Base-by-base conservation (phyloP, 2,329 filamentous ascomycete genomes). In the Microcyclospora pomicola region DNA sequence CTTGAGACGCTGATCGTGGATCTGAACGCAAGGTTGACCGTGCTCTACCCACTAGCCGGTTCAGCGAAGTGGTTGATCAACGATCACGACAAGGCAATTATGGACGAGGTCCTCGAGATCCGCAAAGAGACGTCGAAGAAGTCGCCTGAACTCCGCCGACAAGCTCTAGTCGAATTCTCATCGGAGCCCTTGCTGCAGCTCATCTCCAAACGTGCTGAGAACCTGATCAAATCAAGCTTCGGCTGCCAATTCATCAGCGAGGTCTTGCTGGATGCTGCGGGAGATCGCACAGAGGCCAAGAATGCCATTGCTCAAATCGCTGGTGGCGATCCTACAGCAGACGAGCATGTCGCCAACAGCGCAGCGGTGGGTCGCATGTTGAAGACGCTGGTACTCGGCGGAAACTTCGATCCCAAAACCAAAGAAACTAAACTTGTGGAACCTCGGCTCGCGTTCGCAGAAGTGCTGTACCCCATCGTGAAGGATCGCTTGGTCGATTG, bases 91-190 rank as follows among this genome's bases (percentile, higher is more conserved):
- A 73, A 80, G 39, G 43, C 49, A 9, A 62, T 91, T 11, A 66
- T 98, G 4, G 68, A 75, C 40, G 82, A 95, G 59, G 65, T 95
- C 15, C 80, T 83, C 53, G 73, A 76, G 39, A 80, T 93, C 45
- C 78, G 91, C 38, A 74, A 78, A 49, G 77, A 72, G 11, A 96
- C 87, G 2, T 93, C 84, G 46, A 98, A 96, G 66, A 98, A 98
- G 63, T 85, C 94, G 40, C 70, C 84, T 0, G 77, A 80, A 38
- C 62, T 72, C 15, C 75, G 91, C 42, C 76, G 82, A 41, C 70
- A 75, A 49, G 91, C 95, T 58, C 67, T 98, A 31, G 67, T 84
- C 15, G 74, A 77, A 42, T 71, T 77, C 9, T 65, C 93, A 19
- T 86, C 85, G 1, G 77, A 82, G 2, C 72, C 77, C 24, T 66